These are phyloP conservation scores for Aspergillus nanangensis DNA, from an alignment of 495 filamentous ascomycete genomes.

Conservation along the genomic window DNA sequence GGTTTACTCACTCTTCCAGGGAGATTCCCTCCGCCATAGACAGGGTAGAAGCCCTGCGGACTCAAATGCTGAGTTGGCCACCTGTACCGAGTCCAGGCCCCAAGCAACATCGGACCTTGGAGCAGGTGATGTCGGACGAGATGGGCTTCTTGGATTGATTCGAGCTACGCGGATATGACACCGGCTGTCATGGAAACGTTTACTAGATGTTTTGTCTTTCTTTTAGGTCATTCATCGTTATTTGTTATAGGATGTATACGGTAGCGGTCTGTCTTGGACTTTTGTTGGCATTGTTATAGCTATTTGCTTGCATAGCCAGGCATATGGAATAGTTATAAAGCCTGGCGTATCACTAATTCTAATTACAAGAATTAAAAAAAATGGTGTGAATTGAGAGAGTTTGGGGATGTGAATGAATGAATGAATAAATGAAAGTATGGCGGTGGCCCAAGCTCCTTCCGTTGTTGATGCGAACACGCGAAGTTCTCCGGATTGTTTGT, in stretches of 20 bases:
- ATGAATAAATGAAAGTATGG: too few species aligned
- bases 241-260: too few species aligned
- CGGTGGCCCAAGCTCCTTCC: conserved; percentile 41
- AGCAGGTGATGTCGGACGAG: conserved; percentile 52
- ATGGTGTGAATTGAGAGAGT: too few species aligned
- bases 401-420: too few species aligned
- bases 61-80: conserved; percentile 41
- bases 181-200: not conserved
- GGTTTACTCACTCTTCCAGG: conserved; percentile 23
- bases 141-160: conserved; percentile 52
- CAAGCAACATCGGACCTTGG: conserved; percentile 34
- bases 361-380: too few species aligned
- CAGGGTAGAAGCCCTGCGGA: conserved; percentile 37
- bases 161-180: not conserved
- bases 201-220: not conserved
- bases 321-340: too few species aligned
- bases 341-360: too few species aligned
- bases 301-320: too few species aligned
- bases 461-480: conserved; percentile 27
- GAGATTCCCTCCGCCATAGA: conserved; percentile 40
- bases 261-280: too few species aligned
- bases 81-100: conserved; percentile 34
- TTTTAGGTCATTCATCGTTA: too few species aligned
- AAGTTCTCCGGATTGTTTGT: conserved; percentile 6
- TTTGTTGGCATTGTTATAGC: too few species aligned